Conservation (phyloP, 1,139 yeast genomes). For the Suhomyces maxii region DNA sequence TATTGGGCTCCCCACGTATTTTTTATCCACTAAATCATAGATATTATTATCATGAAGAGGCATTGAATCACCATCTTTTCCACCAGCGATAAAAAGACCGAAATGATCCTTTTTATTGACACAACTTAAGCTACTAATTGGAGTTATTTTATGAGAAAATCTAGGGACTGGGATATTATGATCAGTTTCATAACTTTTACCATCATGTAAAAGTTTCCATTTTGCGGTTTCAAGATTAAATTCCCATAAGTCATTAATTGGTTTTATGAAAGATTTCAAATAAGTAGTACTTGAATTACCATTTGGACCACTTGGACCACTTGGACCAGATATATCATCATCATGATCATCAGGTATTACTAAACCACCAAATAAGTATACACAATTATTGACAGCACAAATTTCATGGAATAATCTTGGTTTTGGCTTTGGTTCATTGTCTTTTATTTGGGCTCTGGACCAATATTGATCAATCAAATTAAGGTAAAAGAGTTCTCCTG, state of each 20-base stretch:
- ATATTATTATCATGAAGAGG: conserved; percentile 46
- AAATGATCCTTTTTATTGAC: conserved; percentile 49
- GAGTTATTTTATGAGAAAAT: conserved; percentile 54
- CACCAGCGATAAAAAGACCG: conserved; percentile 64
- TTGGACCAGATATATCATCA: not conserved
- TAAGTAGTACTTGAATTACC: not conserved
- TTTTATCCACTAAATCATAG: conserved; percentile 51
- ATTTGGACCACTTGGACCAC: not conserved
- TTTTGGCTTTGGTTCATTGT: conserved; percentile 33
- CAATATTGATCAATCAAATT: conserved; percentile 59
- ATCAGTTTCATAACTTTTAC: conserved; percentile 24
- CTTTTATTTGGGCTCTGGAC: conserved; percentile 37
- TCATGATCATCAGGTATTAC: conserved; percentile 20
- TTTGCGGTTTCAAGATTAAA: conserved; percentile 49
- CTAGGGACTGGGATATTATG: conserved; percentile 42
- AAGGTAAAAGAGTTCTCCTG: conserved; percentile 57
- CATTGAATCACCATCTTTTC: conserved; percentile 46
- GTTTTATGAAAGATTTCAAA: conserved; percentile 30
- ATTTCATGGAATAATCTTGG: conserved; percentile 65
- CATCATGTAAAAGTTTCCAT: conserved; percentile 56
- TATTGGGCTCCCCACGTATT: conserved; percentile 41
- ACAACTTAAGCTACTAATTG: conserved; percentile 41
- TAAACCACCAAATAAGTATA: conserved; percentile 68
- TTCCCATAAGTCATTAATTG: conserved; percentile 67
- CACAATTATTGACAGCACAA: conserved; percentile 45